Evolutionary conservation across 768 basidiomycete species (phyloP), one percentile per base, ranked within the genome.

Genomic region (Inosperma sp.): DNA sequence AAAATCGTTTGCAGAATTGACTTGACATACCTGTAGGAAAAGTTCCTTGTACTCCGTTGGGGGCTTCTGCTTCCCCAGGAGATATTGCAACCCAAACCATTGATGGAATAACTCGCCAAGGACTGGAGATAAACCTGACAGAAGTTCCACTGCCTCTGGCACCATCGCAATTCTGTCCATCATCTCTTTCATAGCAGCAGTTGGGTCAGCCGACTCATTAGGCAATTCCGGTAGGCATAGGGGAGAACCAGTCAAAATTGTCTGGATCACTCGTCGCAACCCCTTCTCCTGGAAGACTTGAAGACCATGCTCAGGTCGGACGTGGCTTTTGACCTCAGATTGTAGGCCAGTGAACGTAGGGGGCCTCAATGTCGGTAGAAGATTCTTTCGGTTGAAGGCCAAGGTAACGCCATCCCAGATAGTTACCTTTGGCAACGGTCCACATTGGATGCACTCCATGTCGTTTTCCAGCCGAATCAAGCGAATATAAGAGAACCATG

Each of bases 381-480:
- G 34, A 31, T 67, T 64, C 42, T 67, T 65, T 5, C 56, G 53
- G 44, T 58, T 63, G 50, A 67, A 72, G 0, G 65, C 60, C 1
- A 70, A 49, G 1, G 66, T 65, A 0, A 69, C 65, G 0, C 68
- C 66, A 54, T 71, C 68, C 60, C 64, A 69, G 27, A 71, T 69
- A 4, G 59, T 58, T 17, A 56, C 60, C 17, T 62, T 56, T 1
- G 67, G 69, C n/a, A 23, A 23, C 0, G 59, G 56, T 1, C 67
- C 67, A 56, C 67, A 71, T 8, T 17, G 26, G 1, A 49, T 51
- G 50, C 65, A 72, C 13, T 14, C 12, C 59, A 66, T 68, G 31
- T 65, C 59, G 1, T 39, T 48, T 1, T 60, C 53, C 2, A 67
- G 51, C 4, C 30, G 33, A 26, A 60, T 60, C 5, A 67, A 49